Conservation (phyloP, 768 basidiomycete genomes). For the Coprinellus micaceus region DNA sequence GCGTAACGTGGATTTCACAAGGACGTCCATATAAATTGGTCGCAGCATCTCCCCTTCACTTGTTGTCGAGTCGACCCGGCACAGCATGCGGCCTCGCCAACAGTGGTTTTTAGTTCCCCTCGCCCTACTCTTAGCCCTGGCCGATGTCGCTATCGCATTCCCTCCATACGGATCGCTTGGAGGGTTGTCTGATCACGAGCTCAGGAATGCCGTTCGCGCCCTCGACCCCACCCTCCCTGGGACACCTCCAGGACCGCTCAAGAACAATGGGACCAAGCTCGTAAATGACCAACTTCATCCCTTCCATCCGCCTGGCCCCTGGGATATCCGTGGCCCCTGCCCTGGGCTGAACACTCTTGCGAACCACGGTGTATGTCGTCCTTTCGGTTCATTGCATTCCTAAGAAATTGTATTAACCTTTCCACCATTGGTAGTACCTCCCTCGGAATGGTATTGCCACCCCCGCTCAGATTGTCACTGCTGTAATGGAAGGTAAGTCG, state of each 20-base stretch:
- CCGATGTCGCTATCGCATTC: neutral
- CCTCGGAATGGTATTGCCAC: conserved; percentile 4
- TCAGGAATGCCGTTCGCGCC: neutral
- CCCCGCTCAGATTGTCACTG: conserved; percentile 5
- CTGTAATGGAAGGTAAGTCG: conserved; percentile 3
- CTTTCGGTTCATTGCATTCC: neutral
- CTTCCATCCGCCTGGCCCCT: conserved; percentile 6
- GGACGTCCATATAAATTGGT: too few relatives aligned
- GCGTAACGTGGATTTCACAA: too few relatives aligned
- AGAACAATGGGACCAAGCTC: conserved; percentile 11
- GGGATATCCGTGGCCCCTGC: conserved; percentile 9
- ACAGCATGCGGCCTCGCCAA: too few relatives aligned
- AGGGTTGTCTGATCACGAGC: neutral
- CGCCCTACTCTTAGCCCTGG: neutral
- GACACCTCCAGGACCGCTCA: neutral
- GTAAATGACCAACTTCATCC: conserved; percentile 14
- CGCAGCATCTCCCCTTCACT: too few relatives aligned
- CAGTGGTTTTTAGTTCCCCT: neutral
- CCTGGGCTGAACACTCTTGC: conserved; percentile 11
- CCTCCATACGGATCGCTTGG: neutral
- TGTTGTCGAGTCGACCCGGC: too few relatives aligned
- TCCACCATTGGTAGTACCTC: conserved; percentile 6
- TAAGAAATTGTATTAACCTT: neutral
- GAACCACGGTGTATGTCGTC: conserved; percentile 5
- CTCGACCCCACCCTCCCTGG: conserved; percentile 3